Evolutionary conservation across 768 basidiomycete genomes (phyloP).

Genomic region (Coprinopsis sp.): DNA sequence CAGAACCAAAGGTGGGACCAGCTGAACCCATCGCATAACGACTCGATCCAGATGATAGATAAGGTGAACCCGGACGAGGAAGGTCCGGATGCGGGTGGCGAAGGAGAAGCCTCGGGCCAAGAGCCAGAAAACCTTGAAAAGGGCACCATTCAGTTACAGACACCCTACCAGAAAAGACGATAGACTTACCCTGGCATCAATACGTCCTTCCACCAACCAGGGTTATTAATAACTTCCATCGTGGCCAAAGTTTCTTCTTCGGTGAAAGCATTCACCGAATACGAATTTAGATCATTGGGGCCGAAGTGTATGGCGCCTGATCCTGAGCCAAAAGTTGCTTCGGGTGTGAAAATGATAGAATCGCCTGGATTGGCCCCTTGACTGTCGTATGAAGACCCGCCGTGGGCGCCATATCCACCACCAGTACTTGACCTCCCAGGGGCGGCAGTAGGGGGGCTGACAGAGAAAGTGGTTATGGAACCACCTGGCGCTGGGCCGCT

Average conservation of each 20-base stretch:
- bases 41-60: background rate
- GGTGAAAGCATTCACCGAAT: conserved; percentile 30
- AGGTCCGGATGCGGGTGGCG: conserved; percentile 21
- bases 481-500: conserved; percentile 13
- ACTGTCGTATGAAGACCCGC: conserved; percentile 6
- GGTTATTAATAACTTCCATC: conserved; percentile 69
- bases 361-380: background rate
- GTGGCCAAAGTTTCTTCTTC: conserved; percentile 64
- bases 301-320: conserved; percentile 40
- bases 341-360: conserved; percentile 37
- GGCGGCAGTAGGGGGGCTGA: conserved; percentile 7
- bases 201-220: conserved; percentile 71
- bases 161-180: background rate
- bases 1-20: background rate
- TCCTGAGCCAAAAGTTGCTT: conserved; percentile 40
- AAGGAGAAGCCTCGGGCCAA: conserved; percentile 34
- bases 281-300: conserved; percentile 32
- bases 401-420: conserved; percentile 8
- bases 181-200: conserved; percentile 75
- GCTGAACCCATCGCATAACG: background rate
- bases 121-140: conserved; percentile 27
- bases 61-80: conserved; percentile 11
- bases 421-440: background rate
- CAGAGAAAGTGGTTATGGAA: conserved; percentile 26
- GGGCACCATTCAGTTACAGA: conserved; percentile 5